Evolutionary conservation across 257 asterid species (phyloP).

Genomic region (Euphrasia confusa): DNA sequence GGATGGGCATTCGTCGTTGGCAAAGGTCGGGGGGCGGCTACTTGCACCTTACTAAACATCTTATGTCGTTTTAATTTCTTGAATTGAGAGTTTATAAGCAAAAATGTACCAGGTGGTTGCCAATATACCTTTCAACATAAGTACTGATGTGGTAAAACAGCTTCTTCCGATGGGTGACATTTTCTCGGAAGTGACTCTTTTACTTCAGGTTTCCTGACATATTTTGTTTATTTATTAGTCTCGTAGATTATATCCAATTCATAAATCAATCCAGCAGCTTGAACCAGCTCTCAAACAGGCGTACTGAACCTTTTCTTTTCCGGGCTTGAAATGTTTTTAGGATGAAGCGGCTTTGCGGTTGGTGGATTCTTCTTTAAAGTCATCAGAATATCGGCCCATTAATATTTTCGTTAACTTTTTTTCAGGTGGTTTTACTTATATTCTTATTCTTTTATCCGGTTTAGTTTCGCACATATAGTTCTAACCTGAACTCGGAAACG

Average conservation of each 20-base stretch:
- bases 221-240: not conserved
- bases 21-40: constrained; percentile 48
- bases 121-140: constrained; percentile 91
- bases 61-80: too few relatives aligned
- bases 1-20: constrained; percentile 33
- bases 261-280: constrained; percentile 2
- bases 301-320: not conserved
- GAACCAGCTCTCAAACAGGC: not conserved
- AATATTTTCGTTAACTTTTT: constrained; percentile 81
- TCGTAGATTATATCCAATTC: not conserved
- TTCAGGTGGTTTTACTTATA: constrained; percentile 44
- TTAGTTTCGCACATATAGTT: not conserved
- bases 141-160: constrained; percentile 78
- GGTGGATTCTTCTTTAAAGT: constrained; percentile 57
- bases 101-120: constrained; percentile 70
- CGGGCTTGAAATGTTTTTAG: constrained; percentile 33
- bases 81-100: not conserved
- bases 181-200: constrained; percentile 76
- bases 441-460: not conserved
- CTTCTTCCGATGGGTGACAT: constrained; percentile 99
- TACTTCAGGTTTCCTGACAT: constrained; percentile 62
- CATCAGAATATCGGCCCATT: constrained; percentile 83
- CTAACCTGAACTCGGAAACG: constrained; percentile 5
- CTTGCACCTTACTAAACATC: too few relatives aligned
- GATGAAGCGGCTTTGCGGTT: constrained; percentile 92